Evolutionary conservation across 495 filamentous ascomycete genomes (phyloP).

Genomic region (Penicillium crystallinum): DNA sequence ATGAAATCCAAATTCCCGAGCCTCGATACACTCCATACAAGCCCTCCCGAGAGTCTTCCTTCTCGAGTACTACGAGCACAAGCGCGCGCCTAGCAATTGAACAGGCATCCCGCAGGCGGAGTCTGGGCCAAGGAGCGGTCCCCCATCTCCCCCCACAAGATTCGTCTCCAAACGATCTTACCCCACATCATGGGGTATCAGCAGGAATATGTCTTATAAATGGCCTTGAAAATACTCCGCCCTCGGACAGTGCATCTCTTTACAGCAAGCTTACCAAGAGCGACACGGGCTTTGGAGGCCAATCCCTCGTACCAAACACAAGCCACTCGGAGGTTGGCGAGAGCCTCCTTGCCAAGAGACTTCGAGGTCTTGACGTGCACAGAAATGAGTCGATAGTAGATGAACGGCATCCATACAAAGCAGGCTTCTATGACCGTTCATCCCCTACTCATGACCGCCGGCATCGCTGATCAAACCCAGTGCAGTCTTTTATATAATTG

Average conservation of each 20-base stretch:
- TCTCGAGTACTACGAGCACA: conserved; percentile 6
- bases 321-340: conserved; percentile 43
- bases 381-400: conserved; percentile 18
- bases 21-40: conserved; percentile 85
- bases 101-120: conserved; percentile 52
- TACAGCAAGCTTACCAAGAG: conserved; percentile 66
- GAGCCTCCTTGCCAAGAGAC: conserved; percentile 50
- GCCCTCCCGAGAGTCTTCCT: conserved; percentile 45
- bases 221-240: not conserved
- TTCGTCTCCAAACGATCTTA: conserved; percentile 6
- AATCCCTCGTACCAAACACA: conserved; percentile 40
- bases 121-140: conserved; percentile 47
- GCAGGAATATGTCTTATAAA: conserved; percentile 17
- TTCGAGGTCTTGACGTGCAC: conserved; percentile 47
- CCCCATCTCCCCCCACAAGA: conserved; percentile 6
- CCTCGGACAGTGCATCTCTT: conserved; percentile 19
- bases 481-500: not conserved
- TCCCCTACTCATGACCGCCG: not conserved
- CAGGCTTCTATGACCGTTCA: not conserved
- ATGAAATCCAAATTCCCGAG: conserved; percentile 85
- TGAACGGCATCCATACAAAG: conserved; percentile 4
- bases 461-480: not conserved
- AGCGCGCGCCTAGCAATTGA: conserved; percentile 41
- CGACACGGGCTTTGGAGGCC: conserved; percentile 60
- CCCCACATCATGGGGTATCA: conserved; percentile 25